phyloP scores from a whole-genome alignment of 192 early-diverging fungal species.

The Backusella luteola region DNA sequence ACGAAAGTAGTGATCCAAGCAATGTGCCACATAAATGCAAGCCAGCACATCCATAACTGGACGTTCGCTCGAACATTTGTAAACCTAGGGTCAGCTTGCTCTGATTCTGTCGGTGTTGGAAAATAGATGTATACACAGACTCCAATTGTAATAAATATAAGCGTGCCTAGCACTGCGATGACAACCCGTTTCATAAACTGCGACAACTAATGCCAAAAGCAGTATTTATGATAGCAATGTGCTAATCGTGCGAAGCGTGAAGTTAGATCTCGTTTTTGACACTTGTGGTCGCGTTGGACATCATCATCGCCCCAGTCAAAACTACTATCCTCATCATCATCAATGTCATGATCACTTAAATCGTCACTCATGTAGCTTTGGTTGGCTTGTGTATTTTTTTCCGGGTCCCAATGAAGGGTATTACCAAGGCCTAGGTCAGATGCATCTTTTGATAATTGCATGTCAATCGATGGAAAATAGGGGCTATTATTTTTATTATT shows the following conservation, averaged over 20 bases:
- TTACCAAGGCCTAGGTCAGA: not conserved
- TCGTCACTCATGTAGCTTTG: not conserved
- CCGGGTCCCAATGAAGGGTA: not conserved
- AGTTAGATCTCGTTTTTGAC: constrained; percentile 9
- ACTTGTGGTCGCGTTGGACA: constrained; percentile 14
- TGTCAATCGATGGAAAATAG: constrained; percentile 3
- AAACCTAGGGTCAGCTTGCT: constrained; percentile 7
- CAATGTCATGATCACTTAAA: not conserved
- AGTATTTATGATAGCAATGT: constrained; percentile 6
- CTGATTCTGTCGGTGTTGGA: constrained; percentile 13
- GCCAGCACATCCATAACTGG: constrained; percentile 33
- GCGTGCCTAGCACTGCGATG: constrained; percentile 20
- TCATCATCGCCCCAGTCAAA: constrained; percentile 36
- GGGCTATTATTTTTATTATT: not conserved
- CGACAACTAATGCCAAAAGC: constrained; percentile 32
- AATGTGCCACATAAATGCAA: constrained; percentile 34
- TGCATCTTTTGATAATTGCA: not conserved
- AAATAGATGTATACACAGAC: constrained; percentile 19
- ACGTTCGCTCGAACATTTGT: constrained; percentile 24
- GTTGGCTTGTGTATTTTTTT: not conserved
- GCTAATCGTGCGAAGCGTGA: not conserved
- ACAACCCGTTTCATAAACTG: constrained; percentile 25
- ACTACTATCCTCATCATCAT: constrained; percentile 20
- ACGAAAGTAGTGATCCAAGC: constrained; percentile 29
- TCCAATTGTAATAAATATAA: constrained; percentile 20